Evolutionary conservation across 441 rosid genomes (phyloP), one percentile per base, ranked within the genome.

Genomic region (Geranium incanum): DNA sequence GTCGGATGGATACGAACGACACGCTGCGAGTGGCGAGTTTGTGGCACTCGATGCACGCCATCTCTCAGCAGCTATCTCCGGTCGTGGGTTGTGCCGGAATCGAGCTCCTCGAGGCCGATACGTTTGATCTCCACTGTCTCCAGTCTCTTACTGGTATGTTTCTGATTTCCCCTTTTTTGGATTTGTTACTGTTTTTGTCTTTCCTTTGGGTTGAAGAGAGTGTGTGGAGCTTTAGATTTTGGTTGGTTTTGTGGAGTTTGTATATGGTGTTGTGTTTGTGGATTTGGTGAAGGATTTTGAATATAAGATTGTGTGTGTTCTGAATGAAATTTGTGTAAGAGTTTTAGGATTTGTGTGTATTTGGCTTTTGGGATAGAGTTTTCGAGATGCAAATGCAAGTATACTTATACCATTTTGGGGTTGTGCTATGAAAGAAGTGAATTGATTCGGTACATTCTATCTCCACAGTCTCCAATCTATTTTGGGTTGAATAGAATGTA

Each of bases 31-130:
- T 93, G 78, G 98, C 98, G 12, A 89, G 96, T 85, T 83, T 93
- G 72, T 91, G 96, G 98, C 96, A 93, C 77, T 93, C 96, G 1
- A 91, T 93, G 97, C 97, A 91, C 78, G 98, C 98, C 41, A 93
- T 93, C 76, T 93, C 96, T 36, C 98, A 93, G 80, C 98, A 93
- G 83, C 81, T 93, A 66, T 93, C 96, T 19, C 98, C 97, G 16
- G 83, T 80, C 2, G 70, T 85, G 67, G 91, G 93, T 0, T 93
- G 97, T 81, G 75, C 86, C 23, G 97, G 97, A 74, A 91, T 93
- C 39, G 93, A 91, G 74, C 96, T 89, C 45, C 94, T 89, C 18
- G 87, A 89, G 84, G 97, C 94, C 0, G 96, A 93, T 28, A 87
- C 91, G 3, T 93, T 93, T 75, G 96, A 93, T 84, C 93, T 91